Base-by-base conservation (phyloP, 2,329 filamentous ascomycete species). In the Exserohilum turcica region DNA sequence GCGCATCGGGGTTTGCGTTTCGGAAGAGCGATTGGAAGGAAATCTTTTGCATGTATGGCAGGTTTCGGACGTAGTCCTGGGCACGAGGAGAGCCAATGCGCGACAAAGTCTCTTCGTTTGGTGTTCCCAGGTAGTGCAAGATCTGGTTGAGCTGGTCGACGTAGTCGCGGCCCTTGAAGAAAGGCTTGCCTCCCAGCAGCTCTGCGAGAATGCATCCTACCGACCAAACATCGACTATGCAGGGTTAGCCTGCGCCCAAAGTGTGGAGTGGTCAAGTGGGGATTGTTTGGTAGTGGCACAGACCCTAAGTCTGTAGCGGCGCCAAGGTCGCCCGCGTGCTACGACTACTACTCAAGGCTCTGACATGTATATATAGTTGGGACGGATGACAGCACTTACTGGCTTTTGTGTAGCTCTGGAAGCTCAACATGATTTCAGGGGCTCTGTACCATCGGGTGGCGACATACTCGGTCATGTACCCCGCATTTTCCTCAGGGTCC, bases 71-170 rank as follows among this genome's bases (percentile, higher is more conserved):
- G 78, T 99, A 99, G 77, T 99, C 94, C 78, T 97, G 94, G 13
- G 94, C 94, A 61, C 94, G 89, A 9, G 92, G 92, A 4, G 92
- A 97, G 48, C 94, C 94, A 71, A 99, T 99, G 61, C 94, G 90
- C 21, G 86, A 88, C 16, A 99, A 84, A 0, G 94, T 99, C 74
- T 96, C 91, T 76, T 97, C 93, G 72, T 93, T 96, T 35, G 94
- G 94, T 1, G 93, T 99, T 60, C 94, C 94, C 48, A 99, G 88
- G 74, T 96, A 97, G 81, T 97, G 92, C 50, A 99, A 84, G 71
- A 99, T 99, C 79, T 99, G 94, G 82, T 99, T 99, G 62, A 99
- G 86, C 81, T 99, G 94, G 78, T 99, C 94, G 76, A 99, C 94
- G 72, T 99, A 99, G 80, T 99, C 94, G 58, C 94, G 90, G 53